These are phyloP conservation scores for Chlorella sp. DNA, from an alignment of 139 green algal genomes.

Conservation along the genomic window DNA sequence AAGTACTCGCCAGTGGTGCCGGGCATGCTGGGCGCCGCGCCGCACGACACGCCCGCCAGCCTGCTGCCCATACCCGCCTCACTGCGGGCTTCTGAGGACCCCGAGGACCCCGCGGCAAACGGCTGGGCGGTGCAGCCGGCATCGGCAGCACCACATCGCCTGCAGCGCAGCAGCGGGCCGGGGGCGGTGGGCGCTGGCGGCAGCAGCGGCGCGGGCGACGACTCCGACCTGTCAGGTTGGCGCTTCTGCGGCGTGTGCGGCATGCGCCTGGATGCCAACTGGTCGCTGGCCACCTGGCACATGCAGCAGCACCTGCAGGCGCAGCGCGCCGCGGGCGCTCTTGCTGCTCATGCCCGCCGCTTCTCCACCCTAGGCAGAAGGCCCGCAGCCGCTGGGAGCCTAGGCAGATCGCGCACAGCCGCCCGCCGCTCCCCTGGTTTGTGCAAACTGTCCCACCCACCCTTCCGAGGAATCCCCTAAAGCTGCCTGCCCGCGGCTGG, in stretches of 20 bases:
- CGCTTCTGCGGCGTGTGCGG: constrained; percentile 37
- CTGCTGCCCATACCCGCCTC: constrained; percentile 48
- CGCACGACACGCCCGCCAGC: constrained; percentile 34
- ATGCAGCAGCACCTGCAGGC: constrained; percentile 12
- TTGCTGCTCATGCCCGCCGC: constrained; percentile 1
- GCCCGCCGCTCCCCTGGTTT: constrained; percentile 2
- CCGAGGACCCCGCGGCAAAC: constrained; percentile 27
- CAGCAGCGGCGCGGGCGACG: too few relatives aligned
- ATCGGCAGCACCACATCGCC: too few relatives aligned
- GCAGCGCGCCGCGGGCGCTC: neutral
- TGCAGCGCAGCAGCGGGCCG: too few relatives aligned
- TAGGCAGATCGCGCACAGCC: too few relatives aligned
- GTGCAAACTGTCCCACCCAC: neutral
- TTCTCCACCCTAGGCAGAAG: neutral
- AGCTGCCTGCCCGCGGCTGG: neutral
- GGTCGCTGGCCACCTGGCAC: constrained; percentile 18
- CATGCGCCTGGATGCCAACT: constrained; percentile 4
- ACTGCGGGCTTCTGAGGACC: constrained; percentile 30
- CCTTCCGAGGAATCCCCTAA: neutral
- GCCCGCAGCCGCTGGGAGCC: too few relatives aligned
- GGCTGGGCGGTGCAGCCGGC: constrained; percentile 14
- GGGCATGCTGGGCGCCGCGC: constrained; percentile 11
- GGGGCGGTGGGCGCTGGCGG: too few relatives aligned
- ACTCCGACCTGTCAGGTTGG: too few relatives aligned
- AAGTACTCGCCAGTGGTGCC: constrained; percentile 47